Conservation (phyloP, 345 rosid genomes). For the Gossypium raimondii region DNA sequence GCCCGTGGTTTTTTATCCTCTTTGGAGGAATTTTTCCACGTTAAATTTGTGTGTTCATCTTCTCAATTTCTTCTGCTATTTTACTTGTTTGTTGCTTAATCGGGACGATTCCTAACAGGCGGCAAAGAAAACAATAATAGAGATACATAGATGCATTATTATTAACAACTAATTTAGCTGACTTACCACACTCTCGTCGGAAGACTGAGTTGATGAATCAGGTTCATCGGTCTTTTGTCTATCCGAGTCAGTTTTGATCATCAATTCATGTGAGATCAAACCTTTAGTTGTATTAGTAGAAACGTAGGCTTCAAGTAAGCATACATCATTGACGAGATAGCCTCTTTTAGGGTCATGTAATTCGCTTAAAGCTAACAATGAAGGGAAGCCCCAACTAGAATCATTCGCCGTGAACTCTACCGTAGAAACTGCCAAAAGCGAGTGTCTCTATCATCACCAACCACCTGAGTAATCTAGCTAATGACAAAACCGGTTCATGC, state of each 20-base stretch:
- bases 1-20: too few relatives aligned
- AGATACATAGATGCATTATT: background rate
- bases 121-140: background rate
- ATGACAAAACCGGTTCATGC: background rate
- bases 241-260: background rate
- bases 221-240: background rate
- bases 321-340: slow-evolving; percentile 39
- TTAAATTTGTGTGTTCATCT: too few relatives aligned
- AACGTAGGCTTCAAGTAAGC: background rate
- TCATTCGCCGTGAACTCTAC: slow-evolving; percentile 48
- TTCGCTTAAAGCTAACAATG: background rate
- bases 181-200: background rate
- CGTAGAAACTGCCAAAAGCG: slow-evolving; percentile 35
- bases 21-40: too few relatives aligned
- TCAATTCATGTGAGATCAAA: background rate
- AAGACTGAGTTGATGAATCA: background rate
- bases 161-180: background rate
- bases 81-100: too few relatives aligned
- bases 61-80: too few relatives aligned
- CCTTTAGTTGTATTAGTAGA: background rate
- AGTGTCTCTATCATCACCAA: background rate
- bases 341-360: slow-evolving; percentile 36
- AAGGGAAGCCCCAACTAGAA: slow-evolving; percentile 47
- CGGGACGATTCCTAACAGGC: too few relatives aligned
- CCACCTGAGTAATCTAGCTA: background rate